Percentiles rank a stretch among this genome's conserved stretches.
phyloP scores from a whole-genome alignment of 306 rosid genomes.

The Quercus cerris region DNA sequence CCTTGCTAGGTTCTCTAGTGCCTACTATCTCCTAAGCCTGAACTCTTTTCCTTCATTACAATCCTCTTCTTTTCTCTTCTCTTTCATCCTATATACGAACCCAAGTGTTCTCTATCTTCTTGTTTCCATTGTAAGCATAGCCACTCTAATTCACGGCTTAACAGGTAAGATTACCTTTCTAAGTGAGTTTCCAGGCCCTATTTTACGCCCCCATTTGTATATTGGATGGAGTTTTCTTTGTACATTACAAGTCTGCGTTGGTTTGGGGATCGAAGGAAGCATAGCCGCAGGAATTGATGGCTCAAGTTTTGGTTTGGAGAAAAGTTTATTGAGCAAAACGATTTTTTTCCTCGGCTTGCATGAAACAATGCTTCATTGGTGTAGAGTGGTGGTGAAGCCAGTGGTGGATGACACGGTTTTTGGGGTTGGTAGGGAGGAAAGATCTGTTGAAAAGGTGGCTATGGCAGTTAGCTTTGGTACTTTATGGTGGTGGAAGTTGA shows the following conservation, averaged over 20 bases:
- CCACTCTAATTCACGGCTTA: constrained; percentile 45
- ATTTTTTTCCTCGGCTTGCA: constrained; percentile 73
- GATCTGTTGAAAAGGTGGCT: constrained; percentile 50
- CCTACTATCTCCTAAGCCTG: constrained; percentile 32
- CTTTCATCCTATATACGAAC: constrained; percentile 28
- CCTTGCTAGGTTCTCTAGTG: constrained; percentile 47
- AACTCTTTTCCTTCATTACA: not conserved
- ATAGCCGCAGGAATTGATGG: constrained; percentile 28
- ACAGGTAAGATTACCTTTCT: constrained; percentile 32
- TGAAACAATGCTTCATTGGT: constrained; percentile 70
- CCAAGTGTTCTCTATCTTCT: constrained; percentile 47
- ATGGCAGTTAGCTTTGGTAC: constrained; percentile 48
- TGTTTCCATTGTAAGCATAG: constrained; percentile 38
- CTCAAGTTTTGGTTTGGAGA: constrained; percentile 18
- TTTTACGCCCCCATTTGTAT: constrained; percentile 34
- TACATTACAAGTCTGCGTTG: constrained; percentile 61
- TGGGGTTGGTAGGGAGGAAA: constrained; percentile 36
- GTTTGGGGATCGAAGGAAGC: constrained; percentile 59
- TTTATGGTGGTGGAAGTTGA: constrained; percentile 84
- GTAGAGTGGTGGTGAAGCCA: constrained; percentile 68
- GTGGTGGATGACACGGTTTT: constrained; percentile 80
- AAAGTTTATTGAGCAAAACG: constrained; percentile 40
- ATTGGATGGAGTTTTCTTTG: constrained; percentile 66
- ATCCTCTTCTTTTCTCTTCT: constrained; percentile 12
- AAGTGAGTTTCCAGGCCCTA: not conserved